Conservation (phyloP, 225 moss, liverwort and hornwort genomes). For the Rhytidiadelphus loreus region DNA sequence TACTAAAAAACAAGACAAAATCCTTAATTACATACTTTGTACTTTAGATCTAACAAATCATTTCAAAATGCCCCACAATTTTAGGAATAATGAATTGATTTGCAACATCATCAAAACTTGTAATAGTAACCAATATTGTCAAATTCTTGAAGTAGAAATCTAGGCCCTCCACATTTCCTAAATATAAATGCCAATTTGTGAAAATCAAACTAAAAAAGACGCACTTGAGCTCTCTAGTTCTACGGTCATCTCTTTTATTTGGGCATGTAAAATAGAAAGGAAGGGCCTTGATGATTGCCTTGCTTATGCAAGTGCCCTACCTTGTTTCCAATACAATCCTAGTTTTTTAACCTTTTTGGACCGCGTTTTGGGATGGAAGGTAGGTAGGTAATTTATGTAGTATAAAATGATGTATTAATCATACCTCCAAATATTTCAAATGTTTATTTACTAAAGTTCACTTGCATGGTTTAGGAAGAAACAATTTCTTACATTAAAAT, state of each 20-base stretch:
- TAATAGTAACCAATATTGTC: neutral
- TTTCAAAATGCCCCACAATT: fast-evolving
- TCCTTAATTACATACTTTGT: fast-evolving
- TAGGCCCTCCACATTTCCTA: fast-evolving
- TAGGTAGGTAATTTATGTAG: neutral
- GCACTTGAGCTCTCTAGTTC: fast-evolving
- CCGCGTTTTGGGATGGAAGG: fast-evolving
- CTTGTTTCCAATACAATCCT: neutral
- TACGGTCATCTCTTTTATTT: fast-evolving
- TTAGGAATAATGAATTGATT: fast-evolving
- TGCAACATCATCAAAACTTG: fast-evolving
- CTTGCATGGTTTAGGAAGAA: fast-evolving
- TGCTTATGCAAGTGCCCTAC: fast-evolving
- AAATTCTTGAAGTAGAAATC: neutral
- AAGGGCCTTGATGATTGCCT: neutral
- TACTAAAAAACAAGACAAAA: neutral
- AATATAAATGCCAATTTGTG: neutral
- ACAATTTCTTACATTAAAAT: fast-evolving
- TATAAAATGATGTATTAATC: neutral
- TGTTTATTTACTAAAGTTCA: neutral
- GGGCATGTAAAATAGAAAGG: fast-evolving
- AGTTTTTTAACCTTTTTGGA: fast-evolving
- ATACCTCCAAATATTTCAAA: too few species aligned
- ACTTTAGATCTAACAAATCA: fast-evolving
- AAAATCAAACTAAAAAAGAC: fast-evolving